phyloP scores from a whole-genome alignment of 768 basidiomycete species.

The Lactarius indigo region DNA sequence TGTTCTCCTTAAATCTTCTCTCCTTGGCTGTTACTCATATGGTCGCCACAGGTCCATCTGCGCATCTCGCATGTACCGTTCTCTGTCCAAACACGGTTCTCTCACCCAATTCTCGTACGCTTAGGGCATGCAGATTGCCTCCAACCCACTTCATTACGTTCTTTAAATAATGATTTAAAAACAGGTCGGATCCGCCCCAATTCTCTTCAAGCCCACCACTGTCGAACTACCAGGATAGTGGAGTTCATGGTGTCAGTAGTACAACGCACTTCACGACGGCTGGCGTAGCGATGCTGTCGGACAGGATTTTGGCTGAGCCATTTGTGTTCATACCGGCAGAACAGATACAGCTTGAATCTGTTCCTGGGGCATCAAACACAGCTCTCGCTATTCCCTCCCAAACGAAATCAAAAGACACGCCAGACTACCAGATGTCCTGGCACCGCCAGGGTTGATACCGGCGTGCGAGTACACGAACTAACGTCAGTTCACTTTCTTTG shows the following conservation, averaged over 20 bases:
- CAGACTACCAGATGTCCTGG: background rate
- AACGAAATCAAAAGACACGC: background rate
- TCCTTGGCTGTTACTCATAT: background rate
- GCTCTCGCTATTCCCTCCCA: background rate
- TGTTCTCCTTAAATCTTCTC: background rate
- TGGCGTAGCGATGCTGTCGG: background rate
- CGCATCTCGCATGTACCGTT: background rate
- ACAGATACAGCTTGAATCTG: background rate
- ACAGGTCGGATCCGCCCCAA: background rate
- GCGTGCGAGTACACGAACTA: background rate
- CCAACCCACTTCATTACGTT: background rate
- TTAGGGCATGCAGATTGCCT: background rate
- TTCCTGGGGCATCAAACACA: background rate
- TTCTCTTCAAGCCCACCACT: background rate
- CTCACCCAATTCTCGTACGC: constrained; percentile 18
- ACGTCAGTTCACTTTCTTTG: background rate
- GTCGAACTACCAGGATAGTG: background rate
- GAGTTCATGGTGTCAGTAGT: background rate
- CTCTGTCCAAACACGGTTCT: background rate
- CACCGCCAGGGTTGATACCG: background rate
- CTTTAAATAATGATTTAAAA: background rate
- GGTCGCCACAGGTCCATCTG: constrained; percentile 2
- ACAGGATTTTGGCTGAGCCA: background rate
- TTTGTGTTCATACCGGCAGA: background rate
- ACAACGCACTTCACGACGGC: background rate